A percentile compares a stretch with the other conserved stretches of the same genome.
These are phyloP conservation scores for Hypericum androsaemum DNA, from an alignment of 345 rosid species.

Conservation along the genomic window DNA sequence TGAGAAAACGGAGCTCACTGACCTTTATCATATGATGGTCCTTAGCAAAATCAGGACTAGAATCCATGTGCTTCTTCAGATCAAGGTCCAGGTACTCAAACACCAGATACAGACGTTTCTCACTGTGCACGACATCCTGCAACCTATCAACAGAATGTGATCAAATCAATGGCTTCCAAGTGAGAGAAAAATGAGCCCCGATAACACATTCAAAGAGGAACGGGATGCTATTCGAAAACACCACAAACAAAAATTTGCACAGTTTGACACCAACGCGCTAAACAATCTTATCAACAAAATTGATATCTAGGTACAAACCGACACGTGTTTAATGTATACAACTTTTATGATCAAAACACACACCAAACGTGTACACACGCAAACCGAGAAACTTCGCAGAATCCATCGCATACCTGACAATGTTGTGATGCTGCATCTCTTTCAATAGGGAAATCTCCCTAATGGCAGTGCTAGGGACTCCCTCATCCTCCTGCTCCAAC, in stretches of 20 bases:
- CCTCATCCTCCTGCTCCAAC: slow-evolving; percentile 97
- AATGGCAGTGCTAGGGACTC: slow-evolving; percentile 97
- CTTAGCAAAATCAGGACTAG: slow-evolving; percentile 77
- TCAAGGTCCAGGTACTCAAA: slow-evolving; percentile 97
- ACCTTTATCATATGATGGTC: slow-evolving; percentile 77
- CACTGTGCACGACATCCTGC: slow-evolving; percentile 98
- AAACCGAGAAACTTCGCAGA: not conserved
- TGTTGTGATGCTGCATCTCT: slow-evolving; percentile 97
- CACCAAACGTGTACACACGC: no score
- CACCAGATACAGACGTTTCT: slow-evolving; percentile 86
- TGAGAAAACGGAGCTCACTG: slow-evolving; percentile 21
- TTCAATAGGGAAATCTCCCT: slow-evolving; percentile 95
- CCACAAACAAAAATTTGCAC: no score
- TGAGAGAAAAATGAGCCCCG: no score
- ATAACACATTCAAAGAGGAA: no score
- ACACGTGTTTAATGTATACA: no score
- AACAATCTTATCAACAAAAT: no score
- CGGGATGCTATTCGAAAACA: no score
- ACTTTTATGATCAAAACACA: no score
- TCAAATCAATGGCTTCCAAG: not conserved
- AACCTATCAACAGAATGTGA: slow-evolving; percentile 36
- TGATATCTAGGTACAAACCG: no score
- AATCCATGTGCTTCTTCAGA: slow-evolving; percentile 97
- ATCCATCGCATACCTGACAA: slow-evolving; percentile 62
- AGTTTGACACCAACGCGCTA: no score